phyloP scores from a whole-genome alignment of 2,329 filamentous ascomycete genomes.

The Arthrobotrys sinensis region DNA sequence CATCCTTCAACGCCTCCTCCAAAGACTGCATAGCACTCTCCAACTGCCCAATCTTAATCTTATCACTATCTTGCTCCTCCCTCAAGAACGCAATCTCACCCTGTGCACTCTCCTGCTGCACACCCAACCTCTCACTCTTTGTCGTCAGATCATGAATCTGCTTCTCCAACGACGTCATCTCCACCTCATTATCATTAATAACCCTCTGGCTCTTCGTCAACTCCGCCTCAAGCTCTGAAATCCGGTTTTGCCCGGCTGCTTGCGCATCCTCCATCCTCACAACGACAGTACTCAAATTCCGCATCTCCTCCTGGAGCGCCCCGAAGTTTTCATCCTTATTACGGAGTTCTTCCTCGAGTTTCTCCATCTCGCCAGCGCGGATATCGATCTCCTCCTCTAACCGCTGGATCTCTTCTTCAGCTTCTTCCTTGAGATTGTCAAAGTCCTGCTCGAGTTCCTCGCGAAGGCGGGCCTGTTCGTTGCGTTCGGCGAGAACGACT shows the following conservation, averaged over 20 bases:
- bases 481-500: conserved; percentile 78
- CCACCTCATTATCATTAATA: conserved; percentile 84
- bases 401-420: conserved; percentile 77
- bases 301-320: conserved; percentile 94
- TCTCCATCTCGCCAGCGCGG: conserved; percentile 70
- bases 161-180: conserved; percentile 87
- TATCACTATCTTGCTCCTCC: conserved; percentile 96
- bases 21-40: conserved; percentile 84
- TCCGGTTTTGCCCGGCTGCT: conserved; percentile 70
- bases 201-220: conserved; percentile 89
- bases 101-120: conserved; percentile 93
- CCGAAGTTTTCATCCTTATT: conserved; percentile 83
- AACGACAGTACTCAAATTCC: conserved; percentile 87
- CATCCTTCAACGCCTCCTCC: conserved; percentile 85
- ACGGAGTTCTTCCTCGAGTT: conserved; percentile 74
- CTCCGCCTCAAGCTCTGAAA: conserved; percentile 61
- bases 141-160: conserved; percentile 86
- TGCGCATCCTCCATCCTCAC: conserved; percentile 87
- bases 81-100: conserved; percentile 94
- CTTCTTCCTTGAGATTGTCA: conserved; percentile 75
- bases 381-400: conserved; percentile 77
- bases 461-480: conserved; percentile 81
- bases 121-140: conserved; percentile 87
- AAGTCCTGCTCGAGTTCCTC: conserved; percentile 75
- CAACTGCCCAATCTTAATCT: conserved; percentile 96